Evolutionary conservation across 345 rosid genomes (phyloP).

Genomic region (Sapria himalayana): DNA sequence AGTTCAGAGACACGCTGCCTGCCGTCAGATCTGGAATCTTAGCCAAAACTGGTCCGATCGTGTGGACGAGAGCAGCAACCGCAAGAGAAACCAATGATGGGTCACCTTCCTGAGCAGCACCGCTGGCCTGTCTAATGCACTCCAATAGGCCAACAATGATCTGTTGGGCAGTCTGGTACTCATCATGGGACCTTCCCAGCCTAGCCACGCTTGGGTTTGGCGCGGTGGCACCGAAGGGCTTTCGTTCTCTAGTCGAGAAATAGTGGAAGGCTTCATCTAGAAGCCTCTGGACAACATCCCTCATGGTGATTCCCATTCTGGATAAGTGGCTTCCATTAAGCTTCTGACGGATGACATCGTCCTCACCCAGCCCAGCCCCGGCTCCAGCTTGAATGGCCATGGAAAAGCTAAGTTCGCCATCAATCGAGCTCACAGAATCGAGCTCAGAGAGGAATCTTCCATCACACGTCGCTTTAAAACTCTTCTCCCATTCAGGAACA

Average conservation of each 20-base stretch:
- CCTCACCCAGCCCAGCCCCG: too few relatives aligned
- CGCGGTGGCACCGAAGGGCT: slow-evolving; percentile 30
- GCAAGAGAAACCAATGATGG: slow-evolving; percentile 87
- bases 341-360: too few relatives aligned
- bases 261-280: slow-evolving; percentile 42
- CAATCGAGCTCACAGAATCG: slow-evolving; percentile 64
- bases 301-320: slow-evolving; percentile 74
- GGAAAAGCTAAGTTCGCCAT: too few relatives aligned
- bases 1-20: slow-evolving; percentile 24
- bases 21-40: slow-evolving; percentile 49
- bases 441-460: slow-evolving; percentile 77
- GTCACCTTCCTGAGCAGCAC: slow-evolving; percentile 98
- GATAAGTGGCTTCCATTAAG: too few relatives aligned
- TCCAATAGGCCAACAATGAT: slow-evolving; percentile 55
- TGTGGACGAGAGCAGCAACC: slow-evolving; percentile 67
- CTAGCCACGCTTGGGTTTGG: slow-evolving; percentile 23
- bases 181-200: slow-evolving; percentile 54
- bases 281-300: slow-evolving; percentile 54
- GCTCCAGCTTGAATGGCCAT: too few relatives aligned
- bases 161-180: slow-evolving; percentile 64
- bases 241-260: slow-evolving; percentile 43
- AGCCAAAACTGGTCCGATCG: slow-evolving; percentile 39
- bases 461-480: slow-evolving; percentile 43
- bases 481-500: slow-evolving; percentile 83
- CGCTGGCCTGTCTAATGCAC: slow-evolving; percentile 73